Evolutionary conservation across 805 yeast species (phyloP), one percentile per base, ranked within the genome.

Genomic region (Candida dajiaensis): DNA sequence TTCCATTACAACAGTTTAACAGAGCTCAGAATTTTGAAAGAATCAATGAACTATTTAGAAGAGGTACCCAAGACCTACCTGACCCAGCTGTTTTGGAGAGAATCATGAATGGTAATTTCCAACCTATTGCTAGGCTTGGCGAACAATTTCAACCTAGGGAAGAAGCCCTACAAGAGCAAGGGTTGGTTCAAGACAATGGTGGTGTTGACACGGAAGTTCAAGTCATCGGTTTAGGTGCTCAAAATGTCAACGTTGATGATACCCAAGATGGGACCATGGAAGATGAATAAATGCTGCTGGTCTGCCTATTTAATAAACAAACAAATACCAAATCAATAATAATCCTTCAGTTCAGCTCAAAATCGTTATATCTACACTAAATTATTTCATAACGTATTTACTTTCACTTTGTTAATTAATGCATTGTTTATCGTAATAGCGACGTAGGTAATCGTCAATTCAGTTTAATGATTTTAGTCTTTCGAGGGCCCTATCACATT

Each of bases 401-500:
- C 13, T 28, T 13, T 28, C 15, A 33, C 11, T 33, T 33, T 12
- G 36, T 33, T 18, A 33, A 16, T 33, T n/a, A 33, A 33, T 33
- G 31, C 31, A 28, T 28, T n/a, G 31, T 28, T 28, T 28, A 13
- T 28, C 31, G 13, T 13, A 13, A 4, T 28, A 7, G n/a, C 13
- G 13, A 28, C 3, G 31, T 13, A 13, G 13, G 31, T 28, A 12
- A 28, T 13, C 31, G 31, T 28, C n/a, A 28, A 28, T 13, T 28
- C 28, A 25, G n/a, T 6, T 4, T 40, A 77, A 40, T 2, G 47
- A 52, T 48, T 65, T 68, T 15, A 80, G 55, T 11, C 59, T 52
- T 18, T 63, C 56, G 18, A 84, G 55, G 4, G 89, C 88, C 26
- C 69, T 60, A 23, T 70, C 68, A 38, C 77, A 73, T 47, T 81